Evolutionary conservation across 78 protist species (phyloP).

Genomic region (slime mould (Dictyostelium discoideum)): DNA sequence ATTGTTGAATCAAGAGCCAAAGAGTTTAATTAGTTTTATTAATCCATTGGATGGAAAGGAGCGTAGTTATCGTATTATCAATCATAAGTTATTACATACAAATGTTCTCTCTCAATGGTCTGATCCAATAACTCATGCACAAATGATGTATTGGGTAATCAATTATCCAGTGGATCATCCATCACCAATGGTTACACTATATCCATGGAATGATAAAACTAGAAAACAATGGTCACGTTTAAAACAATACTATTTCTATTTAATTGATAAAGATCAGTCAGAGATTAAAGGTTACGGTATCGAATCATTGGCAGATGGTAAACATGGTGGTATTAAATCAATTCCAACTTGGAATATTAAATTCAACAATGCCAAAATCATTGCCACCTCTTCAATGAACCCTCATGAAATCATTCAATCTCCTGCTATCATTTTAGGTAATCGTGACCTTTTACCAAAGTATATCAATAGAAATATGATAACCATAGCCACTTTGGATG

Average conservation of each 20-base stretch:
- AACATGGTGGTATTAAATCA: constrained; percentile 19
- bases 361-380: neutral
- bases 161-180: constrained; percentile 42
- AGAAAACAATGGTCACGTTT: neutral
- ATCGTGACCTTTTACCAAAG: constrained; percentile 54
- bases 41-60: constrained; percentile 11
- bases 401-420: constrained; percentile 53
- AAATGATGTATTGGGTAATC: constrained; percentile 6
- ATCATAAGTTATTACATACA: neutral
- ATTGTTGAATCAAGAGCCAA: neutral
- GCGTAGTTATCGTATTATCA: neutral
- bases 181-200: constrained; percentile 22
- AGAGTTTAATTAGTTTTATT: neutral
- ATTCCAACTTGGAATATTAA: constrained; percentile 14
- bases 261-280: neutral
- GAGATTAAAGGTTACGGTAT: constrained; percentile 33
- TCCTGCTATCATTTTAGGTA: constrained; percentile 61
- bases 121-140: constrained; percentile 2
- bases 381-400: neutral
- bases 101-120: neutral
- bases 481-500: constrained; percentile 7
- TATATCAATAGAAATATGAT: constrained; percentile 63
- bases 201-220: constrained; percentile 36
- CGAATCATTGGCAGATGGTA: constrained; percentile 56
- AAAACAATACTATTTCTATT: constrained; percentile 3